A percentile compares a stretch with the other conserved stretches of the same genome.
Conservation (phyloP, 2,329 filamentous ascomycete genomes). For the Gremmenia infestans region DNA sequence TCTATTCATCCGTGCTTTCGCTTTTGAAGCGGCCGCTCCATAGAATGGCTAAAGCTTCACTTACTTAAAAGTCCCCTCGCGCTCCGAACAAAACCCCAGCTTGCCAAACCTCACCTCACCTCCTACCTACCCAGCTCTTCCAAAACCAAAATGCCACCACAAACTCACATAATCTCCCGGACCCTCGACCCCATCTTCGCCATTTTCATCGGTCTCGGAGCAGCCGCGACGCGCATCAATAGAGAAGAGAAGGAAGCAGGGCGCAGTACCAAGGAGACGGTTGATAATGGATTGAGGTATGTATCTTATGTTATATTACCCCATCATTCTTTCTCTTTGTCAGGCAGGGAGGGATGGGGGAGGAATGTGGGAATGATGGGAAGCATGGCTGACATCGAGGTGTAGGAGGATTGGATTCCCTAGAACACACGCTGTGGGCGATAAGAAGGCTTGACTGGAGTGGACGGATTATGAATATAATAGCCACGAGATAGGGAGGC, state of each 20-base stretch:
- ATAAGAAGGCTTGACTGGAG: conserved; percentile 1
- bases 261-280: conserved; percentile 25
- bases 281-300: conserved; percentile 30
- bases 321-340: too few species aligned
- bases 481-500: background rate
- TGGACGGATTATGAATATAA: background rate
- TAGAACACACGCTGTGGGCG: background rate
- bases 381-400: too few species aligned
- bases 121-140: too few species aligned
- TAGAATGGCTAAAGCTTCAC: too few species aligned
- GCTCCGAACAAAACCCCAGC: too few species aligned
- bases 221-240: conserved; percentile 48
- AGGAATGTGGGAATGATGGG: too few species aligned
- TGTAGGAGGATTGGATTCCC: conserved; percentile 14
- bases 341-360: background rate
- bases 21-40: too few species aligned
- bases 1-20: too few species aligned
- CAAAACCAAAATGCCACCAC: conserved; percentile 24
- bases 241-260: conserved; percentile 45
- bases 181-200: conserved; percentile 51
- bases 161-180: conserved; percentile 35
- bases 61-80: too few species aligned
- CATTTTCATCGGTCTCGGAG: conserved; percentile 44
- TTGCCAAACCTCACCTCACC: too few species aligned
- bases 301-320: background rate